These are phyloP conservation scores for Volutella citrinella DNA, from an alignment of 2,329 filamentous ascomycete genomes.

Conservation along the genomic window DNA sequence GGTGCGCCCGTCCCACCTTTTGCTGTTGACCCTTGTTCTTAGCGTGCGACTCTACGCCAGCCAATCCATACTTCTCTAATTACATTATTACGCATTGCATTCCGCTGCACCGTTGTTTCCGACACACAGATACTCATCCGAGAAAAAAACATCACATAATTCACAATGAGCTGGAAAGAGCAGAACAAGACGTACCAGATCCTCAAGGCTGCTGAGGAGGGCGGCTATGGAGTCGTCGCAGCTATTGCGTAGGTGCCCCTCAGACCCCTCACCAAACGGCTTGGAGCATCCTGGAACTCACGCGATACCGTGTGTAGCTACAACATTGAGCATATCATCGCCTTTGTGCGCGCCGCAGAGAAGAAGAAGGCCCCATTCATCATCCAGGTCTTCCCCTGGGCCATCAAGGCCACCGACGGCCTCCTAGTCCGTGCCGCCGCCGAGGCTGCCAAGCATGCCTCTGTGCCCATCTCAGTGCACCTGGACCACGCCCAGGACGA, in stretches of 20 bases:
- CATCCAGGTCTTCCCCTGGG: constrained; percentile 72
- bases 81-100: too few relatives aligned
- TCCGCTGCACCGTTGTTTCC: too few relatives aligned
- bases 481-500: constrained; percentile 64
- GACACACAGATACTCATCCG: too few relatives aligned
- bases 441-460: constrained; percentile 50
- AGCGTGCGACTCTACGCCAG: too few relatives aligned
- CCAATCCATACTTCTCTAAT: too few relatives aligned
- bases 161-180: constrained; percentile 12
- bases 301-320: too few relatives aligned
- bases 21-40: too few relatives aligned
- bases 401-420: constrained; percentile 57
- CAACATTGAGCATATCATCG: constrained; percentile 69
- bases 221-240: constrained; percentile 13
- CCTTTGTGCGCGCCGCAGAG: constrained; percentile 65
- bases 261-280: not conserved
- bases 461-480: constrained; percentile 60
- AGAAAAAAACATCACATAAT: too few relatives aligned
- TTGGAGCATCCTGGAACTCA: not conserved
- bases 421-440: constrained; percentile 49
- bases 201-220: constrained; percentile 15
- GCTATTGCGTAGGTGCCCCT: constrained; percentile 11
- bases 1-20: too few relatives aligned
- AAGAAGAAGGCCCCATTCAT: constrained; percentile 62
- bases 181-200: constrained; percentile 15